Evolutionary conservation across 192 early-diverging fungal genomes (phyloP), one percentile per base, ranked within the genome.

Genomic region (Coemansia sp.): DNA sequence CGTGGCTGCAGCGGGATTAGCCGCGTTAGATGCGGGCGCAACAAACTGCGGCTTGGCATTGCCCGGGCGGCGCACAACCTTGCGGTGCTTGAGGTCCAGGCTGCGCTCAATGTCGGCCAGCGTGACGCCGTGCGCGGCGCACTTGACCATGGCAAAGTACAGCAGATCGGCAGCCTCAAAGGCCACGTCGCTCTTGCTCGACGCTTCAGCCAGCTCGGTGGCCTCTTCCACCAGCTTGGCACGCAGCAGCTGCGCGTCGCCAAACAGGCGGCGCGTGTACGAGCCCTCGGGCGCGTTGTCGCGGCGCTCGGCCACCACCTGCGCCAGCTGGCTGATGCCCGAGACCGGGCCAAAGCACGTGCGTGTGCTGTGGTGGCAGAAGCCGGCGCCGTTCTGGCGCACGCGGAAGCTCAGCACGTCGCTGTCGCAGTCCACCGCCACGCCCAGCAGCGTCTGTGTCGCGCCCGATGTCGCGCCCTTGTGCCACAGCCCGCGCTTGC

Each of bases 201-300:
- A 81, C 38, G 97, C 94, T 21, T 92, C 86, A 50, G 91, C 93
- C 27, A 99, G 67, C 72, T 97, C 97, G 9, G 88, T 83, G 1
- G 97, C 97, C 75, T 98, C 95, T 69, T 99, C 97, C 77, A 93
- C 84, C 58, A 99, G 91, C 84, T 99, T 99, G 55, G 94, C 85
- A 48, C 84, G 75, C 27, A 99, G 83, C 29, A 99, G 71, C 25
- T 73, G 77, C 19, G 85, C 69, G 64, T 97, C 92, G 32, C 87
- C 81, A 65, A 98, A 99, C 43, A 99, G 81, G 1, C 92, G 86
- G 23, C 81, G 73, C 27, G 95, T 98, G 74, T 97, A 99, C 11
- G 94, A 95, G n/a, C 92, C 94, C 46, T 73, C 79, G 0, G 95
- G 94, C 4, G 95, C 91, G 31, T 65, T 79, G 12, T 58, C 54